Conservation (phyloP, 2,329 filamentous ascomycete species). For the Onygena corvina region DNA sequence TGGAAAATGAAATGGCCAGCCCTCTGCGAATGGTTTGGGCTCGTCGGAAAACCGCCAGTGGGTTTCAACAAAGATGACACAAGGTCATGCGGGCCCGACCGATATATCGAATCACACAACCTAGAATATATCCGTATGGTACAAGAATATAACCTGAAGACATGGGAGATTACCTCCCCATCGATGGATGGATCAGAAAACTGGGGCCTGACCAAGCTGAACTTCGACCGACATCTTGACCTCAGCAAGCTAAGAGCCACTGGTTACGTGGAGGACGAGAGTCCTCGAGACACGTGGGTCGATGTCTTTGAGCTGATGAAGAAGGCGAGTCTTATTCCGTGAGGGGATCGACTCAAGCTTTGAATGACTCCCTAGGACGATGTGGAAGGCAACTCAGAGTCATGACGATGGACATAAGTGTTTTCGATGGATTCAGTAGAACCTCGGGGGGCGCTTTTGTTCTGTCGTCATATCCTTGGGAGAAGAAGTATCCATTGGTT, state of each 20-base stretch:
- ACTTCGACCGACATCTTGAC: conserved; percentile 12
- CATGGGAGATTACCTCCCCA: conserved; percentile 11
- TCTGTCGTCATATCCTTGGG: neutral
- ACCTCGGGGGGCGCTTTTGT: neutral
- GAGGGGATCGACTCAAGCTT: neutral
- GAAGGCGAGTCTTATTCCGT: conserved; percentile 12
- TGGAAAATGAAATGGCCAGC: conserved; percentile 14
- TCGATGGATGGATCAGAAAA: conserved; percentile 14
- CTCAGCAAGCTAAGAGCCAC: conserved; percentile 13
- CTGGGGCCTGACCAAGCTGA: conserved; percentile 14
- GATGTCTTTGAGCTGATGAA: conserved; percentile 12
- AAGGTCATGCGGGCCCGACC: conserved; percentile 9
- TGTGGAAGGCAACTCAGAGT: neutral
- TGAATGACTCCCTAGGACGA: neutral
- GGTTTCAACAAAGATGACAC: conserved; percentile 11
- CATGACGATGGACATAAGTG: no score
- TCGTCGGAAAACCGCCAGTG: conserved; percentile 11
- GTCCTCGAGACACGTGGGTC: conserved; percentile 11
- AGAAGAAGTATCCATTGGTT: neutral
- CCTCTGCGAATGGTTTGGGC: conserved; percentile 14
- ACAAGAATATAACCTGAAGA: conserved; percentile 11
- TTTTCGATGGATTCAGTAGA: neutral
- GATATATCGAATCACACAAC: conserved; percentile 12
- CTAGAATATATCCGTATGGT: conserved; percentile 12
- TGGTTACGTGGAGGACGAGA: conserved; percentile 13